Percentiles rank a stretch among this genome's conserved stretches.
These are phyloP conservation scores for Smittium culicis DNA, from an alignment of 371 early-diverging fungal genomes.

Conservation along the genomic window DNA sequence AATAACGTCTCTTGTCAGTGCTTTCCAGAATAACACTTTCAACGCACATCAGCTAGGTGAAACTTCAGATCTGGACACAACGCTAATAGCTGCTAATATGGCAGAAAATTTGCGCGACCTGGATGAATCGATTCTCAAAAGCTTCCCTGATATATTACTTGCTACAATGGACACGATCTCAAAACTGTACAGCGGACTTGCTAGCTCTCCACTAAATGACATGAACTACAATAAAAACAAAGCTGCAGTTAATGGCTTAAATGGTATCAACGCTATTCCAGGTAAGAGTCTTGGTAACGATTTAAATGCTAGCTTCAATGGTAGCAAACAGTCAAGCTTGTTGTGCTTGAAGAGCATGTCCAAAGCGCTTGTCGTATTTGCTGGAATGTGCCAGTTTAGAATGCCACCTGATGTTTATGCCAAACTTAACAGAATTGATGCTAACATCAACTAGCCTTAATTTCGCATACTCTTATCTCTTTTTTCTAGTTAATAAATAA, in stretches of 20 bases:
- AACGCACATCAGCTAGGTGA: background rate
- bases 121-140: slow-evolving; percentile 54
- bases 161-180: slow-evolving; percentile 53
- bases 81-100: slow-evolving; percentile 35
- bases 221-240: background rate
- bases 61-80: background rate
- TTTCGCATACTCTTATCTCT: background rate
- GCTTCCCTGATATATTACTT: slow-evolving; percentile 60
- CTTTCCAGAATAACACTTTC: background rate
- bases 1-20: slow-evolving; percentile 14
- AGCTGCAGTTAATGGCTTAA: background rate
- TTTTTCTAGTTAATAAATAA: slow-evolving; percentile 1
- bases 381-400: slow-evolving; percentile 65
- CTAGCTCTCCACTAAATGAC: slow-evolving; percentile 35
- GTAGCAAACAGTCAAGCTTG: slow-evolving; percentile 26
- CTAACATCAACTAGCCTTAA: slow-evolving; percentile 42
- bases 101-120: slow-evolving; percentile 46
- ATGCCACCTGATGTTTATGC: slow-evolving; percentile 67
- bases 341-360: slow-evolving; percentile 28
- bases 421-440: slow-evolving; percentile 57
- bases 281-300: background rate
- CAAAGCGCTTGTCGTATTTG: slow-evolving; percentile 57
- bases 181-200: slow-evolving; percentile 36
- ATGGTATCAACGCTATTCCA: background rate
- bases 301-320: slow-evolving; percentile 2